These are phyloP conservation scores for Leucosporidium creatinivorum DNA, from an alignment of 768 basidiomycete genomes.

Conservation along the genomic window DNA sequence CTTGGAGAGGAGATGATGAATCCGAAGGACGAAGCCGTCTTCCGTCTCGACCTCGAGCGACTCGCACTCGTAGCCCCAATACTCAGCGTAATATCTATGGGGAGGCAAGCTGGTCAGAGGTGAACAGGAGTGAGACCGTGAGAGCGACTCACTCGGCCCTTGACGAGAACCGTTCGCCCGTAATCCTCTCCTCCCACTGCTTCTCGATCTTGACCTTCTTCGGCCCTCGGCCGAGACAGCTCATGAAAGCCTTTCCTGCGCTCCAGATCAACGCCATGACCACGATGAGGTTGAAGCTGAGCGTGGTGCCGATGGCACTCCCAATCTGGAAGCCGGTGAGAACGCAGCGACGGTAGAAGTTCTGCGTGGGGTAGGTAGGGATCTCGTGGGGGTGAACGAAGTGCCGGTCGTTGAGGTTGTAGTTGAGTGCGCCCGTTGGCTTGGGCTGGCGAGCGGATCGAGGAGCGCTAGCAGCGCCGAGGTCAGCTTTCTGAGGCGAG, in stretches of 20 bases:
- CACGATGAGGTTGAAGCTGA: slow-evolving; percentile 44
- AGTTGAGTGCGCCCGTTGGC: not conserved
- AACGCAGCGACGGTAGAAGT: slow-evolving; percentile 11
- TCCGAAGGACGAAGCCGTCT: slow-evolving; percentile 44
- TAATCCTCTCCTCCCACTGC: slow-evolving; percentile 43
- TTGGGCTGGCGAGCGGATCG: not conserved
- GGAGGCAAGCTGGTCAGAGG: not conserved
- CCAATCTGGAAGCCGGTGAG: slow-evolving; percentile 22
- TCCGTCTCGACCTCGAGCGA: slow-evolving; percentile 47
- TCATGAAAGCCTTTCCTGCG: slow-evolving; percentile 12
- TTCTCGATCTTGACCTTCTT: slow-evolving; percentile 35
- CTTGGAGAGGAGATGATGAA: slow-evolving; percentile 23
- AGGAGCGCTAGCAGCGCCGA: not conserved
- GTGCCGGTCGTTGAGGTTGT: slow-evolving; percentile 9
- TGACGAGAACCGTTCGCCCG: slow-evolving; percentile 46
- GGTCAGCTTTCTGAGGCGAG: not conserved
- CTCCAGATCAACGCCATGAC: slow-evolving; percentile 40
- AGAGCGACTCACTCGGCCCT: slow-evolving; percentile 33
- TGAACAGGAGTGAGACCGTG: no score
- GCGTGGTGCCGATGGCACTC: slow-evolving; percentile 38
- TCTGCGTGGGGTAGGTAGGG: slow-evolving; percentile 19
- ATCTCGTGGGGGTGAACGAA: slow-evolving; percentile 1
- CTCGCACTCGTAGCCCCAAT: slow-evolving; percentile 44
- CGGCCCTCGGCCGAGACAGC: slow-evolving; percentile 42
- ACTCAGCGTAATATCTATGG: slow-evolving; percentile 21